Evolutionary conservation across 257 asterid genomes (phyloP).

Genomic region (Rhazya stricta): DNA sequence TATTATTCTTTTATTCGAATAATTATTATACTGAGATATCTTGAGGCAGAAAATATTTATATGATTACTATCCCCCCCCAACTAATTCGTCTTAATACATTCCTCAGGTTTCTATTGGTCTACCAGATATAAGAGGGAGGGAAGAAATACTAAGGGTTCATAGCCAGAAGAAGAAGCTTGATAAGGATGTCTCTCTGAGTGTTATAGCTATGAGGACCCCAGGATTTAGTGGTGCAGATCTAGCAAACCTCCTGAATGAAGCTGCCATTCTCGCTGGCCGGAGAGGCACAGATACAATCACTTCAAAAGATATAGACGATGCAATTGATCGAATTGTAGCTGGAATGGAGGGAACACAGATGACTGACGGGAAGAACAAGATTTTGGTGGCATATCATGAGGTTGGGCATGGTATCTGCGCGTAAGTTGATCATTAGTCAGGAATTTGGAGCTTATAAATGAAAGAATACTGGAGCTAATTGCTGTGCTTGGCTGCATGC

Average conservation of each 20-base stretch:
- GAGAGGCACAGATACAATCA: constrained; percentile 47
- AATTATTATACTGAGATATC: not conserved
- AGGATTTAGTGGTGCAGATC: constrained; percentile 71
- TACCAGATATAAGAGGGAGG: constrained; percentile 62
- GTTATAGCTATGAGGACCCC: constrained; percentile 71
- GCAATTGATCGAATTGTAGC: constrained; percentile 66
- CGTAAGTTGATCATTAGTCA: constrained; percentile 32
- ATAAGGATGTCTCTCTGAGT: constrained; percentile 37
- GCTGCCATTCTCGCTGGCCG: constrained; percentile 76
- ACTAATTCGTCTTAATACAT: not conserved
- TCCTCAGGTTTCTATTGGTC: constrained; percentile 49
- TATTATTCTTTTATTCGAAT: not conserved
- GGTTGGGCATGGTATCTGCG: constrained; percentile 62
- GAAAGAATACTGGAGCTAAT: not conserved
- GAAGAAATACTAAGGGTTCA: constrained; percentile 55
- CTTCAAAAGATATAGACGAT: constrained; percentile 49
- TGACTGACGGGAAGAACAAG: constrained; percentile 74
- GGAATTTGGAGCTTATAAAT: not conserved
- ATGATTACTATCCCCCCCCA: not conserved
- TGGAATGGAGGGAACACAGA: constrained; percentile 73
- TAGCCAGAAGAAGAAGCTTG: constrained; percentile 44
- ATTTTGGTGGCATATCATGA: constrained; percentile 60
- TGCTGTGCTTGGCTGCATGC: constrained; percentile 10
- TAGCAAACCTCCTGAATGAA: constrained; percentile 68
- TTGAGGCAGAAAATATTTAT: not conserved